Percentiles rank a stretch among this genome's conserved stretches.
Conservation (phyloP, 257 asterid species). For the Henckelia pumila region DNA sequence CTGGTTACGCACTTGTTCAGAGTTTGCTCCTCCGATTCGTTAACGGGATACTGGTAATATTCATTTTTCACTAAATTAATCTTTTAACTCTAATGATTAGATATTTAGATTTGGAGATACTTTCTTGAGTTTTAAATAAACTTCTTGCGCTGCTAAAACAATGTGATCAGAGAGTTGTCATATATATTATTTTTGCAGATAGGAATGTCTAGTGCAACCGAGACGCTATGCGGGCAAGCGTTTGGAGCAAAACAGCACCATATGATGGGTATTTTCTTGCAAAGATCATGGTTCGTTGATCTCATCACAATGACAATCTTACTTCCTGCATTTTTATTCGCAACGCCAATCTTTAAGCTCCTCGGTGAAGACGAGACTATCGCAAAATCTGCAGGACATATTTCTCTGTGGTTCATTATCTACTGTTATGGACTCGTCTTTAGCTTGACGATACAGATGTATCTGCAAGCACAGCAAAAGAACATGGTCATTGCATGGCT, state of each 20-base stretch:
- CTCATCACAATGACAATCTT: slow-evolving; percentile 51
- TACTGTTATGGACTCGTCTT: slow-evolving; percentile 60
- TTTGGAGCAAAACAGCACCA: slow-evolving; percentile 85
- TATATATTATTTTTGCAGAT: slow-evolving; percentile 49
- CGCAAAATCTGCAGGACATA: slow-evolving; percentile 63
- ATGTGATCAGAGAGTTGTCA: too few species aligned
- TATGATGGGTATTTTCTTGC: slow-evolving; percentile 94
- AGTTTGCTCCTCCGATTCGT: slow-evolving; percentile 68
- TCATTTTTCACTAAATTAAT: too few species aligned
- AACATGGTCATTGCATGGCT: slow-evolving; percentile 69
- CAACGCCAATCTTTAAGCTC: slow-evolving; percentile 55
- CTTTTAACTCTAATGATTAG: not conserved
- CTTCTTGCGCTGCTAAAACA: not conserved
- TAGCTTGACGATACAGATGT: slow-evolving; percentile 83
- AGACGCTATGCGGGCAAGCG: slow-evolving; percentile 94
- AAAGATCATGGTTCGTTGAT: slow-evolving; percentile 89
- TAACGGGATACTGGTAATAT: slow-evolving; percentile 64
- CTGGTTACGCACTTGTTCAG: slow-evolving; percentile 77
- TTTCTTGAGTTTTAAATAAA: not conserved
- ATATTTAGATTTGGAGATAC: too few species aligned
- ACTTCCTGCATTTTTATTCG: slow-evolving; percentile 66
- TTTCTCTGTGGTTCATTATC: slow-evolving; percentile 81
- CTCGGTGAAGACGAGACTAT: slow-evolving; percentile 61
- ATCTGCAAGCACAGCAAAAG: slow-evolving; percentile 88
- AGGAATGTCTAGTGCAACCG: slow-evolving; percentile 98